phyloP scores from a whole-genome alignment of 179 eudicot genomes.

The Drosera spatulata region DNA sequence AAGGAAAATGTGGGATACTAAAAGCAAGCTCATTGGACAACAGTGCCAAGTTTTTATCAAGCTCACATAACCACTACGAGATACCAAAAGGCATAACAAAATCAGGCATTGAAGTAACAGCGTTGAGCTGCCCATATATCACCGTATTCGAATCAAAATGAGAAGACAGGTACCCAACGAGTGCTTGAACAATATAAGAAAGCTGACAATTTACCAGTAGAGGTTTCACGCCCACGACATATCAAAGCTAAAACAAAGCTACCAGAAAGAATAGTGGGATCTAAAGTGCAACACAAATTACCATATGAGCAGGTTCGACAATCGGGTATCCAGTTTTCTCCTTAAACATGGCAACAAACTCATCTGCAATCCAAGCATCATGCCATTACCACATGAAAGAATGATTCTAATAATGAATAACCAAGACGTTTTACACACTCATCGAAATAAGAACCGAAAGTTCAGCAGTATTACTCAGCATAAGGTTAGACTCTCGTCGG shows the following conservation, averaged over 20 bases:
- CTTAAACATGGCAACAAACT: constrained; percentile 83
- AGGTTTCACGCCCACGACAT: neutral
- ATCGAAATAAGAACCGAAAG: neutral
- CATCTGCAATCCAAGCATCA: constrained; percentile 40
- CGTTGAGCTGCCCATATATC: neutral
- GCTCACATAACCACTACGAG: neutral
- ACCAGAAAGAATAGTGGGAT: neutral
- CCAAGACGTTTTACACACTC: neutral
- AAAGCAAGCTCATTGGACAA: neutral
- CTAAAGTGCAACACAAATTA: constrained; percentile 8
- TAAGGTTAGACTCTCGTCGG: constrained; percentile 74
- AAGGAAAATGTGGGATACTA: no score
- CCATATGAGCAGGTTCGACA: constrained; percentile 99
- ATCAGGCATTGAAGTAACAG: neutral
- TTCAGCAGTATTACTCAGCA: constrained; percentile 47
- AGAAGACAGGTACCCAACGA: neutral
- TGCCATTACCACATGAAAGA: neutral
- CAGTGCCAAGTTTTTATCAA: neutral
- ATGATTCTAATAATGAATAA: neutral
- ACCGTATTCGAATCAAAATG: neutral
- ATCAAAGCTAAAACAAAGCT: neutral
- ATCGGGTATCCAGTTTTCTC: constrained; percentile 67
- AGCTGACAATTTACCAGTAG: no score
- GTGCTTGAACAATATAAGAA: no score
- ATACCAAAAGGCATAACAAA: neutral